These are phyloP conservation scores for Allomyces arbusculus DNA, from an alignment of 192 early-diverging fungal genomes.

Conservation along the genomic window DNA sequence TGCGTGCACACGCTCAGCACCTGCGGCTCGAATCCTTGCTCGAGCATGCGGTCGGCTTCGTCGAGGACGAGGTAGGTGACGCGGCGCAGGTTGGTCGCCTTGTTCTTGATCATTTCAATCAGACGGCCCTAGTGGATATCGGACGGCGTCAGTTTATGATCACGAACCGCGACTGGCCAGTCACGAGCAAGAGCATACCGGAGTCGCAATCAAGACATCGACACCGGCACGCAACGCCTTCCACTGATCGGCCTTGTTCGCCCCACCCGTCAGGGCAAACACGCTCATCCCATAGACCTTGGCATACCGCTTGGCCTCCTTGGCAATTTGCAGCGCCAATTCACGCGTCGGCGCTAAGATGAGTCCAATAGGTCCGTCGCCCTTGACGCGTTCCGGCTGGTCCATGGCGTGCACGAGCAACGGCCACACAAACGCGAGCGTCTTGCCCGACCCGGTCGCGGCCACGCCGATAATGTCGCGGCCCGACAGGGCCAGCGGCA, in stretches of 20 bases:
- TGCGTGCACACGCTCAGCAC: conserved; percentile 59
- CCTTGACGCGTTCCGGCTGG: conserved; percentile 45
- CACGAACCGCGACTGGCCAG: too few relatives aligned
- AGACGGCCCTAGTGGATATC: conserved; percentile 27
- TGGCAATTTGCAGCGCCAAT: conserved; percentile 55
- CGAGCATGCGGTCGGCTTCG: conserved; percentile 34
- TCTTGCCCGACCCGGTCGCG: conserved; percentile 72
- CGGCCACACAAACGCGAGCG: conserved; percentile 61
- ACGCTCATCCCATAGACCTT: conserved; percentile 47
- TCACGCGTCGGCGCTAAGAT: conserved; percentile 61
- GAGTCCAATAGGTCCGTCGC: conserved; percentile 64
- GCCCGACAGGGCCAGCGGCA: conserved; percentile 54
- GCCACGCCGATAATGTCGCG: conserved; percentile 70
- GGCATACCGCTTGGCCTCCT: conserved; percentile 61
- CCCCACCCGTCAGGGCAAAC: conserved; percentile 58
- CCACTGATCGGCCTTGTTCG: conserved; percentile 63
- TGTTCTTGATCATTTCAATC: conserved; percentile 76
- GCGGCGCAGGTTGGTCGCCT: conserved; percentile 55
- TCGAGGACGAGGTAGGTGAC: conserved; percentile 36
- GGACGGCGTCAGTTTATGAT: too few relatives aligned
- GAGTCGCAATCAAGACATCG: conserved; percentile 66
- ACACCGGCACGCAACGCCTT: conserved; percentile 46
- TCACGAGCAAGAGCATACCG: conserved; percentile 2
- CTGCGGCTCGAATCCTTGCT: conserved; percentile 44
- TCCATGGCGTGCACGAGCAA: conserved; percentile 76